phyloP scores from a whole-genome alignment of 2,329 filamentous ascomycete species.

The Apiospora kogelbergensis region DNA sequence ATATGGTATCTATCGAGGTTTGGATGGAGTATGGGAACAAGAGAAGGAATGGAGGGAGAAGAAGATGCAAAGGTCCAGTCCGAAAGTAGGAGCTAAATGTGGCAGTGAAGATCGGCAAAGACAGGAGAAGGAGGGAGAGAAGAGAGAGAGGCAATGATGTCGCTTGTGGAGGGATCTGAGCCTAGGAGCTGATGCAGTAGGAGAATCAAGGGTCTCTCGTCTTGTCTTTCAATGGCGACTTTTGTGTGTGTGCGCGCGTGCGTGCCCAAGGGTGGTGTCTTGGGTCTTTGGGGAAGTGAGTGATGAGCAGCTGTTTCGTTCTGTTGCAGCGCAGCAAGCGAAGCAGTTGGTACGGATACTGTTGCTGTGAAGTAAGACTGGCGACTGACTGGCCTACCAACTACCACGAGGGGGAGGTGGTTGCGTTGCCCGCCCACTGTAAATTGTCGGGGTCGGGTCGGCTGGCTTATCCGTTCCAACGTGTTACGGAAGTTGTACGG shows the following conservation, averaged over 20 bases:
- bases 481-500: neutral
- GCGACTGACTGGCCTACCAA: neutral
- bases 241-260: neutral
- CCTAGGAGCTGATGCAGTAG: conserved; percentile 4
- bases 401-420: neutral
- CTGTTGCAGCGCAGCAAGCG: neutral
- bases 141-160: neutral
- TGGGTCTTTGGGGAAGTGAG: neutral
- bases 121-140: neutral
- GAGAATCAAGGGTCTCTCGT: conserved; percentile 6
- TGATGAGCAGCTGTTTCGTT: conserved; percentile 1
- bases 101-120: neutral
- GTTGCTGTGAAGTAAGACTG: conserved; percentile 1
- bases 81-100: conserved; percentile 4
- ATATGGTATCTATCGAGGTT: neutral
- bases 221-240: neutral
- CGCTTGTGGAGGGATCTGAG: conserved; percentile 1
- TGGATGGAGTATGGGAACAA: neutral
- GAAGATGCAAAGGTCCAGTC: neutral
- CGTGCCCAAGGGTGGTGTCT: neutral
- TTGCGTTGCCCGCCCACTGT: conserved; percentile 2
- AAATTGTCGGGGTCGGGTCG: conserved; percentile 5
- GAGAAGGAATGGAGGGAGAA: neutral
- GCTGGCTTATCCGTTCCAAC: conserved; percentile 6
- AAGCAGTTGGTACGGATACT: neutral